Base-by-base conservation (phyloP, 352 stramenopile species). In the Aphanomyces euteiches region DNA sequence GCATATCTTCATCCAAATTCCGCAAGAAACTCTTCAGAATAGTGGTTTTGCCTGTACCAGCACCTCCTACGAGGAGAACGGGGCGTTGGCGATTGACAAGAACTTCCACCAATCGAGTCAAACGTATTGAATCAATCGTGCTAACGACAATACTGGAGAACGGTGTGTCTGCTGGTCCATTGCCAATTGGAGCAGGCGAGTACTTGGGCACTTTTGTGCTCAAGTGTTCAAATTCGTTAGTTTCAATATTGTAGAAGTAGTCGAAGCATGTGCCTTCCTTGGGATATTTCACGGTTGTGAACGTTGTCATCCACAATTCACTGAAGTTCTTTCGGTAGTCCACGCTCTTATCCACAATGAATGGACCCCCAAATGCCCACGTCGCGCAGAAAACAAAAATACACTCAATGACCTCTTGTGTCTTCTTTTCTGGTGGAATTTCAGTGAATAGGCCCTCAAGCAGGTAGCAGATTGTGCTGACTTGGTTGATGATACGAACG, bases 81-180 rank as follows among this genome's bases (percentile, higher is more conserved):
- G 97, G 93, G 10, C 95, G 90, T n/a, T 96, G 87, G 15, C 95
- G 91, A 39, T 88, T 92, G 10, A 97, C 93, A 3, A 99, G 84
- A 12, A 92, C 96, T 73, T 98, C 90, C 15, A 99, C 85, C 13
- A 99, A 75, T 75, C 96, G 98, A 0, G 93, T 95, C 47, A 98
- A 92, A 10, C 96, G 90, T 34, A 98, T 92, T 21, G 95, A 98
- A 74, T 99, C 96, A 36, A 96, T 96, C 7, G 96, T 99, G 59
- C 90, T 92, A 59, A 99, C 95, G 34, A 98, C 97, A 36, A 99
- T 96, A 45, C 95, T 88, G 66, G 90, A 97, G 82, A 99, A 99
- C 4, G 96, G 90, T 36, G 92, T 98, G 70, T 99, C 90, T 0
- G 90, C 95, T 6, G 91, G 81, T 0, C 85, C 89, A 56, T 94